phyloP scores from a whole-genome alignment of 1,139 yeast species.

The Hansenula lynferdii region DNA sequence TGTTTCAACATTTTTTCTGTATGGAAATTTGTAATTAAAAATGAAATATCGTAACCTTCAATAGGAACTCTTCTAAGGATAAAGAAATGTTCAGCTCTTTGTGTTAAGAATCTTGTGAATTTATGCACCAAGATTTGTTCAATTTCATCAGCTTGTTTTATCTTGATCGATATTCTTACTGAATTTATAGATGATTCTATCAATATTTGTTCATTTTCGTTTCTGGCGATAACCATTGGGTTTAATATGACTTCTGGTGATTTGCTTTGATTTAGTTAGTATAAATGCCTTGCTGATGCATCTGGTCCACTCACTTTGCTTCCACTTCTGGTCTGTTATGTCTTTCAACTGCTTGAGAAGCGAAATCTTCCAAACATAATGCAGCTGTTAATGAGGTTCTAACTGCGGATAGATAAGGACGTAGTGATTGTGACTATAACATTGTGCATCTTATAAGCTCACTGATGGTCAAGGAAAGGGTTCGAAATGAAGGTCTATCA shows the following conservation, averaged over 20 bases:
- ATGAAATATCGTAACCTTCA: slow-evolving; percentile 88
- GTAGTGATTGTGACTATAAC: slow-evolving; percentile 76
- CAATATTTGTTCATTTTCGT: slow-evolving; percentile 87
- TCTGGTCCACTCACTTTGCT: slow-evolving; percentile 73
- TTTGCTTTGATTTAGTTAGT: slow-evolving; percentile 33
- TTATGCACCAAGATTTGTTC: slow-evolving; percentile 92
- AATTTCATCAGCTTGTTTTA: slow-evolving; percentile 97
- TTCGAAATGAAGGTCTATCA: no score
- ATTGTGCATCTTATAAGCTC: not conserved
- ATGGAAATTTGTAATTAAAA: slow-evolving; percentile 88
- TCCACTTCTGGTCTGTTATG: slow-evolving; percentile 98
- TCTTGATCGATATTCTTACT: slow-evolving; percentile 80
- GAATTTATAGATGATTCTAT: slow-evolving; percentile 95
- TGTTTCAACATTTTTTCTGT: slow-evolving; percentile 95
- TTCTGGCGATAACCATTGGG: slow-evolving; percentile 88
- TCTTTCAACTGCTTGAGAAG: slow-evolving; percentile 93
- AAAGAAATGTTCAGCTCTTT: slow-evolving; percentile 92
- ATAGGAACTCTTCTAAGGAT: slow-evolving; percentile 90
- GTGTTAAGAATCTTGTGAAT: slow-evolving; percentile 88
- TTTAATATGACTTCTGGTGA: slow-evolving; percentile 81
- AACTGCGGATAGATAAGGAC: slow-evolving; percentile 92
- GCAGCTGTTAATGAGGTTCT: slow-evolving; percentile 94
- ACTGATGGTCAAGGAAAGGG: no score
- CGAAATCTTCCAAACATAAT: slow-evolving; percentile 88
- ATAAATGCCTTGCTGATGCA: slow-evolving; percentile 59